phyloP scores from a whole-genome alignment of 768 basidiomycete genomes.

The Auriscalpium orientale region DNA sequence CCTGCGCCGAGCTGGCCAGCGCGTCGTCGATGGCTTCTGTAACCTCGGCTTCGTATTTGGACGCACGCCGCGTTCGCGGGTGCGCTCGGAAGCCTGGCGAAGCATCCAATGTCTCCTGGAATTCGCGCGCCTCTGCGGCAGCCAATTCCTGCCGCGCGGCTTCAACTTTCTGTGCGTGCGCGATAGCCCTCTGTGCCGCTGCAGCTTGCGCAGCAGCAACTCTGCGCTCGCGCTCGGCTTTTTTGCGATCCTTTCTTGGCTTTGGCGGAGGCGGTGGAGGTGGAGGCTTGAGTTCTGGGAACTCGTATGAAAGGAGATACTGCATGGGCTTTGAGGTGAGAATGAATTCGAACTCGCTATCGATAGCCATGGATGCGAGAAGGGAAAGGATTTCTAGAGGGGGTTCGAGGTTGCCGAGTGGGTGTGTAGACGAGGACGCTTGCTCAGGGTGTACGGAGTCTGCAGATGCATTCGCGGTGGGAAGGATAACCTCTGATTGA shows the following conservation, averaged over 20 bases:
- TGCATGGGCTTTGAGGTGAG: constrained; percentile 51
- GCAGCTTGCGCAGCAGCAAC: constrained; percentile 6
- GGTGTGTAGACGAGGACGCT: neutral
- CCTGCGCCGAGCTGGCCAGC: neutral
- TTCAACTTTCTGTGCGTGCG: neutral
- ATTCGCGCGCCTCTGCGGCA: neutral
- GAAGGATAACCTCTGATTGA: constrained; percentile 2
- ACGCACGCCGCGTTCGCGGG: constrained; percentile 35
- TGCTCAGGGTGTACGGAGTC: neutral
- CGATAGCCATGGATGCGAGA: constrained; percentile 47
- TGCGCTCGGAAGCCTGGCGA: constrained; percentile 42
- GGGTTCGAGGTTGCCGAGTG: constrained; percentile 69
- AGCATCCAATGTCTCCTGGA: constrained; percentile 24
- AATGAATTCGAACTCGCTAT: constrained; percentile 45
- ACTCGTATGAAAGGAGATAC: constrained; percentile 62
- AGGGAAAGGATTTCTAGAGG: constrained; percentile 48
- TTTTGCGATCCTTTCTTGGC: constrained; percentile 30
- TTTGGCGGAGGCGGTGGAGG: constrained; percentile 44
- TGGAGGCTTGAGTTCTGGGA: constrained; percentile 53
- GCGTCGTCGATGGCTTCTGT: constrained; percentile 2
- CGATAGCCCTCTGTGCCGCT: neutral
- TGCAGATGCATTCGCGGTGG: neutral
- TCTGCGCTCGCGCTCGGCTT: constrained; percentile 9
- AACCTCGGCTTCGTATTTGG: constrained; percentile 24
- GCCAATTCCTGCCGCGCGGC: neutral